Evolutionary conservation across 768 basidiomycete species (phyloP).

Genomic region (Strobilomyces dryophilus): DNA sequence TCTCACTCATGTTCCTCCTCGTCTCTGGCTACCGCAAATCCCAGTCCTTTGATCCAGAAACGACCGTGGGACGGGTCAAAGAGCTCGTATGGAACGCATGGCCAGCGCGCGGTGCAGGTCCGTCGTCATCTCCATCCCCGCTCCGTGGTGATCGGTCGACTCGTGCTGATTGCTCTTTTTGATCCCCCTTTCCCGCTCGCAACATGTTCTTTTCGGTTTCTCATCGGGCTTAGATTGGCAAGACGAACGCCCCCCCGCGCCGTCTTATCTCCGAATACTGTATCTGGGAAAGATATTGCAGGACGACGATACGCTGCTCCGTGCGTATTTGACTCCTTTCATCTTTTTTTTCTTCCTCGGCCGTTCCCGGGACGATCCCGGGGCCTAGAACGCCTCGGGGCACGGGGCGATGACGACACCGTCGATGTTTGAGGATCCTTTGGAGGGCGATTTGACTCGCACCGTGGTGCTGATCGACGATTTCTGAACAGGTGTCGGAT

Average conservation of each 20-base stretch:
- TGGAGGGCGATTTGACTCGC: not conserved
- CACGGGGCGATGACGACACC: not conserved
- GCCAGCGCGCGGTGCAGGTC: conserved; percentile 53
- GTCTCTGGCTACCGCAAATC: conserved; percentile 64
- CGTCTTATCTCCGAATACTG: conserved; percentile 69
- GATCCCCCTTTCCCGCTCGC: not conserved
- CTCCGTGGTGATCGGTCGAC: conserved; percentile 12
- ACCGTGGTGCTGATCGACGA: conserved; percentile 5
- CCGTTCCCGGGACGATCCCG: not conserved
- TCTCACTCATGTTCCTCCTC: conserved; percentile 66
- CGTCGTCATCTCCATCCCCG: conserved; percentile 11
- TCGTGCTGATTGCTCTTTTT: conserved; percentile 2
- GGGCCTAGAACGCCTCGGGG: not conserved
- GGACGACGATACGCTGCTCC: conserved; percentile 71
- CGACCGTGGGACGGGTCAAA: conserved; percentile 72
- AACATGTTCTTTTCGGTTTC: not conserved
- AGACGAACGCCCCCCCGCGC: conserved; percentile 72
- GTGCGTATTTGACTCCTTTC: conserved; percentile 38
- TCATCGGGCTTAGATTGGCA: conserved; percentile 57
- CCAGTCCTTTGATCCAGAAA: conserved; percentile 73
- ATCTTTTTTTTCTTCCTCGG: not conserved
- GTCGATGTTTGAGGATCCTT: not conserved
- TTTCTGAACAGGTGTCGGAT: conserved; percentile 24
- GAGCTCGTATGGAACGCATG: conserved; percentile 83
- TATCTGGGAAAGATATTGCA: conserved; percentile 80